phyloP scores from a whole-genome alignment of 257 asterid genomes.

The Solanum paucissectum region DNA sequence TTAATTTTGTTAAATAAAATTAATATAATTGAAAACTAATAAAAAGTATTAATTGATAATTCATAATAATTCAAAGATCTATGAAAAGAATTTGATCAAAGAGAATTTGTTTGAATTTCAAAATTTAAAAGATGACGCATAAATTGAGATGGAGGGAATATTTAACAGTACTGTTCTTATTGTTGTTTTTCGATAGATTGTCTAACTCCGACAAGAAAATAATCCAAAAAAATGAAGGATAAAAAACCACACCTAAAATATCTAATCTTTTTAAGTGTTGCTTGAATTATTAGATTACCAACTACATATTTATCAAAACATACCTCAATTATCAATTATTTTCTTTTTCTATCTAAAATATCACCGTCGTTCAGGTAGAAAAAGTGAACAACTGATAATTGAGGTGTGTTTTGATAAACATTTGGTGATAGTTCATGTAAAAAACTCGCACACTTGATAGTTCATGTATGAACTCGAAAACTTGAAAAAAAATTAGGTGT shows the following conservation, averaged over 20 bases:
- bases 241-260: not conserved
- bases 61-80: not conserved
- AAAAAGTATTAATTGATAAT: too few species aligned
- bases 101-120: not conserved
- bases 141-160: not conserved
- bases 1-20: fast-evolving
- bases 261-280: fast-evolving
- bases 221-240: not conserved
- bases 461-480: not conserved
- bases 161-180: not conserved
- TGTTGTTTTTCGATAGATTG: not conserved
- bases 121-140: not conserved
- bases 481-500: not conserved
- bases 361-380: not conserved
- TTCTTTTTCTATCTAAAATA: not conserved
- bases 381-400: not conserved
- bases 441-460: not conserved
- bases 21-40: not conserved
- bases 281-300: not conserved
- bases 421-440: not conserved
- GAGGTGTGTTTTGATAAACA: not conserved
- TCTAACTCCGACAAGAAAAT: fast-evolving
- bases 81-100: not conserved
- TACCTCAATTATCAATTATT: not conserved
- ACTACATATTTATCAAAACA: not conserved